A percentile compares a stretch with the other conserved stretches of the same genome.
Conservation (phyloP, 179 eudicot species). For the Sideroxylon spinosum region DNA sequence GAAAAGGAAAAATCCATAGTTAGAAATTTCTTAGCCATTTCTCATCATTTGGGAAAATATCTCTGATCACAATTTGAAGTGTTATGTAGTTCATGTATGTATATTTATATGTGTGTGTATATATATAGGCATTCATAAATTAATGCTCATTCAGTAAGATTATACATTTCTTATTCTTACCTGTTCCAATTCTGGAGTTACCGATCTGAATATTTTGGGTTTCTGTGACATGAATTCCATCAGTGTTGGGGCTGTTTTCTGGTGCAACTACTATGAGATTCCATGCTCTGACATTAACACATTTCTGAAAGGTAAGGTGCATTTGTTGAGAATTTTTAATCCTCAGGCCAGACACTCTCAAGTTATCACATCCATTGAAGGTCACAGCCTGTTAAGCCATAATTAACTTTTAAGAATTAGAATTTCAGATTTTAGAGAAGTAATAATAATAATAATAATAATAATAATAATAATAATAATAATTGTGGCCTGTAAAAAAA, state of each 20-base stretch:
- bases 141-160: too few species aligned
- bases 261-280: conserved; percentile 45
- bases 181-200: conserved; percentile 54
- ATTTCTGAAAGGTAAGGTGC: conserved; percentile 35
- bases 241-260: conserved; percentile 69
- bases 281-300: conserved; percentile 32
- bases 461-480: neutral
- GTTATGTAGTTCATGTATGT: too few species aligned
- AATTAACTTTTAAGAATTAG: neutral
- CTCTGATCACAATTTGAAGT: too few species aligned
- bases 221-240: conserved; percentile 60
- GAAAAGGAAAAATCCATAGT: neutral
- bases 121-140: too few species aligned
- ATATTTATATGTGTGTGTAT: too few species aligned
- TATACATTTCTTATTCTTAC: conserved; percentile 20
- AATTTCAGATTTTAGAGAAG: neutral
- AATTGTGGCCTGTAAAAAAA: neutral
- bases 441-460: neutral
- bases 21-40: neutral
- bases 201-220: conserved; percentile 28
- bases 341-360: conserved; percentile 29
- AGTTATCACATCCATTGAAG: conserved; percentile 33
- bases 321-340: conserved; percentile 37
- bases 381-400: conserved; percentile 38
- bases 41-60: too few species aligned